These are phyloP conservation scores for Fusarium lateritium DNA, from an alignment of 2,329 filamentous ascomycete genomes.

Conservation along the genomic window DNA sequence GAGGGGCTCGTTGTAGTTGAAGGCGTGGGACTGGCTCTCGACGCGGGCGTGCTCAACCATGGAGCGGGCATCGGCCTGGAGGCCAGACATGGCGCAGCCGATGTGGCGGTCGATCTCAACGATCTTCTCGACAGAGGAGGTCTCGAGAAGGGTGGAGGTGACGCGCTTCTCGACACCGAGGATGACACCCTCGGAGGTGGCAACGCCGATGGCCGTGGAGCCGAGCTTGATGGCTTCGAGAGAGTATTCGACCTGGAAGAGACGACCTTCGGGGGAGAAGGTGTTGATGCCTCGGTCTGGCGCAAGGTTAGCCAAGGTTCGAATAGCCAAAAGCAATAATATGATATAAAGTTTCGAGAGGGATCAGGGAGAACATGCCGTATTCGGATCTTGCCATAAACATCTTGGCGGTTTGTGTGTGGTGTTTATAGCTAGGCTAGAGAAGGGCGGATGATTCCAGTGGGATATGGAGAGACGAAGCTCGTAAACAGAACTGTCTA, in stretches of 20 bases:
- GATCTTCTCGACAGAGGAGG: constrained; percentile 98
- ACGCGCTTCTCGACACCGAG: constrained; percentile 99
- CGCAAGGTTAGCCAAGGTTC: constrained; percentile 38
- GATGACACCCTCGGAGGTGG: constrained; percentile 94
- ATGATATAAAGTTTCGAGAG: constrained; percentile 37
- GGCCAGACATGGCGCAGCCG: constrained; percentile 97
- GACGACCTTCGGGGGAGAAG: constrained; percentile 99
- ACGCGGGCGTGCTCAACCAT: constrained; percentile 99
- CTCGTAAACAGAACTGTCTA: neutral
- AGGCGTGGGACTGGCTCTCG: constrained; percentile 95
- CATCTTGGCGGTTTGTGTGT: constrained; percentile 74
- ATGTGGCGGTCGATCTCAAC: constrained; percentile 99
- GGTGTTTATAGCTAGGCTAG: constrained; percentile 28
- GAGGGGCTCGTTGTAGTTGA: constrained; percentile 97
- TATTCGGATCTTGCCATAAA: constrained; percentile 99
- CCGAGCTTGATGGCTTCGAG: constrained; percentile 99
- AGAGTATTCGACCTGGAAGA: constrained; percentile 99
- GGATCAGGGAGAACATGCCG: constrained; percentile 72
- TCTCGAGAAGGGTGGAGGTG: constrained; percentile 96
- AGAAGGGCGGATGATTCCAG: constrained; percentile 21
- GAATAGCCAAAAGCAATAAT: neutral
- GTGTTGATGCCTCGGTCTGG: constrained; percentile 99
- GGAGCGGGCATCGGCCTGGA: constrained; percentile 96
- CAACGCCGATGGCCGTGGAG: constrained; percentile 97
- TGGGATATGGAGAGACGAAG: constrained; percentile 10